Conservation (phyloP, 179 eudicot genomes). For the Sideroxylon spinosum region DNA sequence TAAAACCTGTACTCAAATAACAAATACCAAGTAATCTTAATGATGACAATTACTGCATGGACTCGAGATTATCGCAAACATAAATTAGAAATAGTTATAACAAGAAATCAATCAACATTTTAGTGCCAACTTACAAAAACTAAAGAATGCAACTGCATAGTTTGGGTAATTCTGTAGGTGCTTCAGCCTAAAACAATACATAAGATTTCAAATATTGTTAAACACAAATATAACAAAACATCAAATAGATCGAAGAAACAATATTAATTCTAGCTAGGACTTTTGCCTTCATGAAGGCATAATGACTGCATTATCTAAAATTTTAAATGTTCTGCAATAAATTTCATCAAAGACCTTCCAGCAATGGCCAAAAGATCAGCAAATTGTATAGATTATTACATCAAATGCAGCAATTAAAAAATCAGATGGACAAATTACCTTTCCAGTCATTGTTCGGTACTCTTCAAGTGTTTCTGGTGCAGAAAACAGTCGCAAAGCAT, state of each 20-base stretch:
- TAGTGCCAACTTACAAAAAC: background rate
- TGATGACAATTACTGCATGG: no score
- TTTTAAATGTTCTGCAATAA: background rate
- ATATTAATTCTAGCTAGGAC: background rate
- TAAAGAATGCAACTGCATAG: background rate
- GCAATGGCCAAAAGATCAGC: background rate
- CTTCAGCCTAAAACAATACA: background rate
- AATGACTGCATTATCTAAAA: no score
- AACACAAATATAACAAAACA: background rate
- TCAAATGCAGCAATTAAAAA: background rate
- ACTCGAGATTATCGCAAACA: no score
- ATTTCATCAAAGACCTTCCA: background rate
- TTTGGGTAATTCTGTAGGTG: background rate
- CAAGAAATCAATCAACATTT: background rate
- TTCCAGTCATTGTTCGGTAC: conserved; percentile 54
- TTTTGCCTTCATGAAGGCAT: background rate
- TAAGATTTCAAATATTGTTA: no score
- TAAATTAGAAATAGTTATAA: background rate
- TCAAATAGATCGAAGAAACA: background rate
- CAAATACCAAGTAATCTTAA: no score
- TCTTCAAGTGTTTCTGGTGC: conserved; percentile 66
- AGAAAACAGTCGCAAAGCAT: conserved; percentile 57
- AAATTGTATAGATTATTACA: background rate
- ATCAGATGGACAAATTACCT: conserved; percentile 32
- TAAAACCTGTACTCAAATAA: no score